Evolutionary conservation across 345 rosid genomes (phyloP).

Genomic region (Populus ilicifolia): DNA sequence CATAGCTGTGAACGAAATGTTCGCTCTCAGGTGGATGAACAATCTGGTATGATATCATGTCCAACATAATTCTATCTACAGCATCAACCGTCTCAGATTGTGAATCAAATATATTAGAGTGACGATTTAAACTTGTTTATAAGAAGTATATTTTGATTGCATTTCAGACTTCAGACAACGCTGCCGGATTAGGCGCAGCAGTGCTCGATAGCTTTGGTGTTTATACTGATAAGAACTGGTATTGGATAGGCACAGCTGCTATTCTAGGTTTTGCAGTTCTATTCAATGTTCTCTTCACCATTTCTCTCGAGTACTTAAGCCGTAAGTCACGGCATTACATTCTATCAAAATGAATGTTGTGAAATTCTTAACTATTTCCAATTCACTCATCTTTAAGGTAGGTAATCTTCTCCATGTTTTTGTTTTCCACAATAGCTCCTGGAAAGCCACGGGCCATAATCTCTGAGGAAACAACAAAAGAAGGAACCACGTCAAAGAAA

Average conservation of each 20-base stretch:
- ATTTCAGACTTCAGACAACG: conserved; percentile 51
- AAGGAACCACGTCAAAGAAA: conserved; percentile 29
- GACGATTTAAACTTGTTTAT: neutral
- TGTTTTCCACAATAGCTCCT: conserved; percentile 42
- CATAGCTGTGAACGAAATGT: conserved; percentile 65
- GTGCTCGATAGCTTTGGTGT: conserved; percentile 53
- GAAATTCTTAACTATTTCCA: neutral
- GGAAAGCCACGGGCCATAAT: conserved; percentile 61
- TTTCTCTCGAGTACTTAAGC: conserved; percentile 57
- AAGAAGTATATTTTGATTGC: neutral
- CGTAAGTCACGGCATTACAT: conserved; percentile 40
- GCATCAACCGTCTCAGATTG: neutral
- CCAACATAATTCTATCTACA: neutral
- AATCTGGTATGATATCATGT: conserved; percentile 33
- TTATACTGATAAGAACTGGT: conserved; percentile 58
- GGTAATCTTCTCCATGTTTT: neutral
- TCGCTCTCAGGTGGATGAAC: conserved; percentile 81
- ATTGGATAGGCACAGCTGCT: conserved; percentile 71
- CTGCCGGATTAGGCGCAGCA: conserved; percentile 51
- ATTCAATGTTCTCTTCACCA: conserved; percentile 69
- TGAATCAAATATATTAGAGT: neutral
- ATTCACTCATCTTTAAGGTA: neutral
- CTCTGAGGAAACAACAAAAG: conserved; percentile 47
- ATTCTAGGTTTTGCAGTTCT: conserved; percentile 60
- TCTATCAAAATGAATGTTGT: neutral